phyloP scores from a whole-genome alignment of 1,284 basidiomycete genomes.

The Porogramme epimiltina region DNA sequence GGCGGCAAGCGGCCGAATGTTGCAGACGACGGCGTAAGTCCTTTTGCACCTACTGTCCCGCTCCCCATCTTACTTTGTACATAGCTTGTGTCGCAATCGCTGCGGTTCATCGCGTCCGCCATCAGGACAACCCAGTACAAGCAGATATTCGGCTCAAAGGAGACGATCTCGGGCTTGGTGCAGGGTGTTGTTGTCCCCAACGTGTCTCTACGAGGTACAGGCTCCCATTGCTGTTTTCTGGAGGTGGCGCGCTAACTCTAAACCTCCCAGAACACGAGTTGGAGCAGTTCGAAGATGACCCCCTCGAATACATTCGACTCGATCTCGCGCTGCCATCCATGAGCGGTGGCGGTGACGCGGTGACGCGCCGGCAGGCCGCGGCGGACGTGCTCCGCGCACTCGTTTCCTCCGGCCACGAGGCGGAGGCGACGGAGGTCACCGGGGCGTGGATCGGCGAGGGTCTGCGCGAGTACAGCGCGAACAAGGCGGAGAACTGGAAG shows the following conservation, averaged over 20 bases:
- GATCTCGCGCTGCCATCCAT: slow-evolving; percentile 78
- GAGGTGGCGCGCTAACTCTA: too few relatives aligned
- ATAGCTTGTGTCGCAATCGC: slow-evolving; percentile 90
- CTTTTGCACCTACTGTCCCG: slow-evolving; percentile 9
- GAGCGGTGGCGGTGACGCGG: slow-evolving; percentile 43
- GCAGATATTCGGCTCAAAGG: slow-evolving; percentile 66
- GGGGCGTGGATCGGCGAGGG: slow-evolving; percentile 82
- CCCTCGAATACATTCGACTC: slow-evolving; percentile 91
- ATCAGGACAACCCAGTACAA: slow-evolving; percentile 87
- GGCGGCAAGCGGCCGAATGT: slow-evolving; percentile 70
- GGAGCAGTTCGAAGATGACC: slow-evolving; percentile 97
- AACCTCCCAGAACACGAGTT: slow-evolving; percentile 90
- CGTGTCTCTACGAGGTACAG: slow-evolving; percentile 71
- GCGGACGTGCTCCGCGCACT: slow-evolving; percentile 91
- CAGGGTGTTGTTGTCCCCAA: slow-evolving; percentile 95
- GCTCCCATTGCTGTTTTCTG: neutral
- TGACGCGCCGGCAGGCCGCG: slow-evolving; percentile 90
- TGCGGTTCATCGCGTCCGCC: slow-evolving; percentile 91
- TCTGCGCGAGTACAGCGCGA: slow-evolving; percentile 63
- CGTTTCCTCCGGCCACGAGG: slow-evolving; percentile 77
- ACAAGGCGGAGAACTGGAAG: slow-evolving; percentile 82
- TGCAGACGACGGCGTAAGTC: slow-evolving; percentile 77
- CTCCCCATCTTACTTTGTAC: slow-evolving; percentile 3
- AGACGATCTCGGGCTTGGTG: slow-evolving; percentile 83
- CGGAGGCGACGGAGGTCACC: slow-evolving; percentile 85